Evolutionary conservation across 2,329 filamentous ascomycete genomes (phyloP).

Genomic region (Scedosporium minutisporum): DNA sequence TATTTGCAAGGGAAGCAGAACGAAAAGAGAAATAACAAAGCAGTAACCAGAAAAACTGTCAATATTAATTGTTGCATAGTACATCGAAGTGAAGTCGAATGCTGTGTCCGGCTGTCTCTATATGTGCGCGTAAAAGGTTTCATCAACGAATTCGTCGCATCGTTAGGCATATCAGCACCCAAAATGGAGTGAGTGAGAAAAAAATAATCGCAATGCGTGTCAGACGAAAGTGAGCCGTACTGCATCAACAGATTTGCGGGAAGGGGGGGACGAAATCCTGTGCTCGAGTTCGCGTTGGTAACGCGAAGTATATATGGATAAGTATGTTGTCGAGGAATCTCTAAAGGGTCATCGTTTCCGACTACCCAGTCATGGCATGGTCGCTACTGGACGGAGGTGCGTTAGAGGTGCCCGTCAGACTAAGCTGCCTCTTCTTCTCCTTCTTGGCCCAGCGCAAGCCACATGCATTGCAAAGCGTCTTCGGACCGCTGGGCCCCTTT

Average conservation of each 20-base stretch:
- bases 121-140: background rate
- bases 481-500: constrained; percentile 84
- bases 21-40: background rate
- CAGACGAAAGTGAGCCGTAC: background rate
- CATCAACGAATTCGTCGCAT: background rate
- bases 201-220: background rate
- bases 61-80: background rate
- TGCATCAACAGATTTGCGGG: no score
- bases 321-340: background rate
- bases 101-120: background rate
- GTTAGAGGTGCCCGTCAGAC: background rate
- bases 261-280: no score
- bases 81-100: background rate
- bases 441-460: constrained; percentile 70
- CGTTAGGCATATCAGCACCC: background rate
- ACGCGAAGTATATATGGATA: background rate
- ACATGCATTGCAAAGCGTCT: constrained; percentile 93
- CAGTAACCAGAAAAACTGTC: background rate
- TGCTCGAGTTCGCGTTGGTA: background rate
- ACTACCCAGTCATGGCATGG: background rate
- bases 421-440: constrained; percentile 56
- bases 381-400: constrained; percentile 11
- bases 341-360: background rate
- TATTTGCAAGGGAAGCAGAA: background rate
- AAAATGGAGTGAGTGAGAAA: background rate